phyloP scores from a whole-genome alignment of 2,329 filamentous ascomycete genomes.

The Epichloe gansuensis region DNA sequence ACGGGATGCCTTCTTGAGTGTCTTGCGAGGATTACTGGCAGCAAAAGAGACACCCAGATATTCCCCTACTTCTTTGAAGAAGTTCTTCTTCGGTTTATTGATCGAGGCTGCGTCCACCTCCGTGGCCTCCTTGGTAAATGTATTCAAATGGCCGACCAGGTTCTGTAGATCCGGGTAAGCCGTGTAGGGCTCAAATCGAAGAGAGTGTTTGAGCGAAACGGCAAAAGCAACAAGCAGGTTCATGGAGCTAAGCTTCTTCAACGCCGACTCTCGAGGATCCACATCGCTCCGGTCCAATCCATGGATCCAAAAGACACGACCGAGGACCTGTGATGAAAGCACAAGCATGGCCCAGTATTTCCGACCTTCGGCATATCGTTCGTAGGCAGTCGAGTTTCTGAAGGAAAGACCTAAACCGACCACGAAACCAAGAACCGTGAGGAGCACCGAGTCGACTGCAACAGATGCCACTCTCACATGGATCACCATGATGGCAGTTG shows the following conservation, averaged over 20 bases:
- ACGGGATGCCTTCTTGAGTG: slow-evolving; percentile 57
- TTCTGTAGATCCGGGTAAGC: slow-evolving; percentile 62
- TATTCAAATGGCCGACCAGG: slow-evolving; percentile 59
- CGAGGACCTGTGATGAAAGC: slow-evolving; percentile 52
- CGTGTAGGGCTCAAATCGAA: slow-evolving; percentile 72
- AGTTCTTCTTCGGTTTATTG: slow-evolving; percentile 27
- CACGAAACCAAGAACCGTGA: slow-evolving; percentile 71
- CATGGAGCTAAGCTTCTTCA: slow-evolving; percentile 60
- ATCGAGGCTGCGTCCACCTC: slow-evolving; percentile 22
- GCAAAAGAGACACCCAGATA: slow-evolving; percentile 68
- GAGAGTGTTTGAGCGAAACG: slow-evolving; percentile 66
- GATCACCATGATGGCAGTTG: slow-evolving; percentile 50
- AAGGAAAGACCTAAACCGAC: slow-evolving; percentile 69
- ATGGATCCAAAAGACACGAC: slow-evolving; percentile 75
- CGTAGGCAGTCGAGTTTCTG: slow-evolving; percentile 64
- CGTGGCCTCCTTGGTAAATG: slow-evolving; percentile 50
- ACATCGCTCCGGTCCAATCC: slow-evolving; percentile 39
- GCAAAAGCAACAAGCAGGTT: slow-evolving; percentile 69
- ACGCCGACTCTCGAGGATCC: slow-evolving; percentile 49
- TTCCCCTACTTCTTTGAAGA: slow-evolving; percentile 54
- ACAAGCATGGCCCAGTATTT: slow-evolving; percentile 50
- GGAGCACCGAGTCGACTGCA: slow-evolving; percentile 31
- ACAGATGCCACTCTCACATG: slow-evolving; percentile 28
- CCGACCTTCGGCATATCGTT: slow-evolving; percentile 54
- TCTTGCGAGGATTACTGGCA: slow-evolving; percentile 63